A percentile compares a stretch with the other conserved stretches of the same genome.
Conservation (phyloP, 2,329 filamentous ascomycete species). For the Verticillium klebahnii region DNA sequence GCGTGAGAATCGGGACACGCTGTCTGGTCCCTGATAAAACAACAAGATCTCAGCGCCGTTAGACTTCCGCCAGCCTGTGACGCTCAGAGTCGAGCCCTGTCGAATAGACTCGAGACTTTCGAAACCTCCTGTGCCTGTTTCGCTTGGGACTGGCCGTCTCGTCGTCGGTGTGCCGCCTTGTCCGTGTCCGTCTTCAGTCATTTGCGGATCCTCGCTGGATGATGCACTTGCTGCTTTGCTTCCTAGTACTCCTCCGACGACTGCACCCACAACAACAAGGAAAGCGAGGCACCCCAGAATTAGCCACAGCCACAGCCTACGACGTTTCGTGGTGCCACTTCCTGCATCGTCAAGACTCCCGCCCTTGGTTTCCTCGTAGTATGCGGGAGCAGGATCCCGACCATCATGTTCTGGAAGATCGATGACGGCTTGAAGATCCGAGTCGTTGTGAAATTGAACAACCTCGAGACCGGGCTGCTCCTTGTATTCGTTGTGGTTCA, state of each 20-base stretch:
- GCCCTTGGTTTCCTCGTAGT: neutral
- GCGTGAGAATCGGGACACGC: neutral
- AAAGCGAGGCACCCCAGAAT: neutral
- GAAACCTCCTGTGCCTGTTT: neutral
- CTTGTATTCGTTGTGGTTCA: neutral
- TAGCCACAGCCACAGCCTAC: neutral
- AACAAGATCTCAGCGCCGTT: slow-evolving; percentile 1
- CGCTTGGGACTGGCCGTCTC: neutral
- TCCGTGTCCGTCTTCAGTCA: neutral
- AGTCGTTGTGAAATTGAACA: neutral
- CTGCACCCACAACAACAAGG: neutral
- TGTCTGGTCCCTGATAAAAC: neutral
- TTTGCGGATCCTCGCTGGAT: neutral
- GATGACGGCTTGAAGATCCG: neutral
- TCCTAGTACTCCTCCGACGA: neutral
- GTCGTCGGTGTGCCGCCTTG: neutral
- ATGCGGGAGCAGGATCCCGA: neutral
- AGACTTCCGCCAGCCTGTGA: neutral
- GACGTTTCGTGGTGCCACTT: neutral
- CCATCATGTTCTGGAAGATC: neutral
- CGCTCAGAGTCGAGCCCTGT: neutral
- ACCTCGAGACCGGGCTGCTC: neutral
- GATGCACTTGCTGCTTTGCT: neutral
- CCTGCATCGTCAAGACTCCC: neutral
- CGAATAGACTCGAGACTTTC: neutral